These are phyloP conservation scores for Porcisia hertigi DNA, from an alignment of 208 protist species.

Conservation along the genomic window DNA sequence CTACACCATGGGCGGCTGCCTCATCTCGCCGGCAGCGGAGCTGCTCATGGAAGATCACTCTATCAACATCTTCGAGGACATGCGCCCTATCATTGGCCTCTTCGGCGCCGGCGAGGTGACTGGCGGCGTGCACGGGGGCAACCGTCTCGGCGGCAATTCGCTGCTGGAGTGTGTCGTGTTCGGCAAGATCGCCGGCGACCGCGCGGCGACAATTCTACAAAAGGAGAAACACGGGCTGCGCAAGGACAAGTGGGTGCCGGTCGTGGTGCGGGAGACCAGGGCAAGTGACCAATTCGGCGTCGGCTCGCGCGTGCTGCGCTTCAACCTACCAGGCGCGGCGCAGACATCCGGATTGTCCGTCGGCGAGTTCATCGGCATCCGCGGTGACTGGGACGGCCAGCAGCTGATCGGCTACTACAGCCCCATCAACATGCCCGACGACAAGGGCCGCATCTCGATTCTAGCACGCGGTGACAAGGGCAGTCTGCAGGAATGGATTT, in stretches of 20 bases:
- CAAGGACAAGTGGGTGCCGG: conserved; percentile 38
- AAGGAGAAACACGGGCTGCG: conserved; percentile 48
- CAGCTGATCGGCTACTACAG: conserved; percentile 69
- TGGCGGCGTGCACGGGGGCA: conserved; percentile 96
- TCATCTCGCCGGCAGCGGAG: conserved; percentile 83
- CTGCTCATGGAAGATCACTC: conserved; percentile 40
- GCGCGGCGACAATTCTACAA: conserved; percentile 66
- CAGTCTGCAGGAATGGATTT: conserved; percentile 59
- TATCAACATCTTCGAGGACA: conserved; percentile 21
- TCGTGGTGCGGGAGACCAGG: conserved; percentile 52
- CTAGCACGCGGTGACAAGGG: conserved; percentile 61
- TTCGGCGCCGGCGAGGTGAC: conserved; percentile 97
- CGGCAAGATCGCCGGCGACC: conserved; percentile 73
- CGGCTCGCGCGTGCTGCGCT: conserved; percentile 63
- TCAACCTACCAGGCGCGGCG: conserved; percentile 73
- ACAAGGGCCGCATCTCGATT: conserved; percentile 64
- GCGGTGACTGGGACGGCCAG: conserved; percentile 52
- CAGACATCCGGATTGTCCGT: conserved; percentile 67
- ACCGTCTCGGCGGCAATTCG: conserved; percentile 97
- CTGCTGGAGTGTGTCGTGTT: conserved; percentile 90
- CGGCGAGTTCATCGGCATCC: conserved; percentile 75
- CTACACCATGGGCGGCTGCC: conserved; percentile 96
- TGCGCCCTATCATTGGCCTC: conserved; percentile 84
- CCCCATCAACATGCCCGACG: conserved; percentile 75
- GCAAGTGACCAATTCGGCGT: conserved; percentile 39